Evolutionary conservation across 2,329 filamentous ascomycete genomes (phyloP), one percentile per base, ranked within the genome.

Genomic region (Cladophialophora chaetospira): DNA sequence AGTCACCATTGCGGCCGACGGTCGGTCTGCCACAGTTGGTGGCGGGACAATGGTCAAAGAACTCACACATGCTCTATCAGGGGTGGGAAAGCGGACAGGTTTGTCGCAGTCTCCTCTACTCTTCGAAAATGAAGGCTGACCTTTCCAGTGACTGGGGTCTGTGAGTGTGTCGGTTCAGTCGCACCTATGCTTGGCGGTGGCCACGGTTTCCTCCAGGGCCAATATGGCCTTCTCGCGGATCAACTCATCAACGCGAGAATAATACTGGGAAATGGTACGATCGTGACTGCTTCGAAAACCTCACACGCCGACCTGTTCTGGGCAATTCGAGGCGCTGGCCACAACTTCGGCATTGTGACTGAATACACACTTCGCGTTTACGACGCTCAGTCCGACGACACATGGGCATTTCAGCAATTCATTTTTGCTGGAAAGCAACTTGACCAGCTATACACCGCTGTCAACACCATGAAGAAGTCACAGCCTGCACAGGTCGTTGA

Each of bases 331-430:
- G 82, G 82, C 3, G 82, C 81, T 1, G 82, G 81, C 1, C 79
- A 83, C 57, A 84, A 84, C 67, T 84, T 84, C 56, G 82, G 82
- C 36, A 76, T 84, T 51, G 77, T 84, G 13, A 82, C 78, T 1
- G 25, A 47, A 11, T 54, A 33, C 13, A 33, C 29, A 6, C 13
- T 8, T 33, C 29, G 29, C 6, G 8, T 33, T 8, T 33, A 33
- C 29, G 29, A 33, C 13, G 29, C 29, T 33, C 29, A 13, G 13
- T 33, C 29, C 29, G 13, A 33, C 8, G 29, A 33, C 8, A 33
- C 29, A 8, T 33, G 29, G 29, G 29, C 13, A 33, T 33, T 8
- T 33, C 8, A 33, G 13, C 29, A 33, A 13, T 33, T 33, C 29
- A 8, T 33, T 13, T 33, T 33, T 33, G 29, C 29, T 33, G 29